Conservation (phyloP, 768 basidiomycete species). For the Boletus speciosus region DNA sequence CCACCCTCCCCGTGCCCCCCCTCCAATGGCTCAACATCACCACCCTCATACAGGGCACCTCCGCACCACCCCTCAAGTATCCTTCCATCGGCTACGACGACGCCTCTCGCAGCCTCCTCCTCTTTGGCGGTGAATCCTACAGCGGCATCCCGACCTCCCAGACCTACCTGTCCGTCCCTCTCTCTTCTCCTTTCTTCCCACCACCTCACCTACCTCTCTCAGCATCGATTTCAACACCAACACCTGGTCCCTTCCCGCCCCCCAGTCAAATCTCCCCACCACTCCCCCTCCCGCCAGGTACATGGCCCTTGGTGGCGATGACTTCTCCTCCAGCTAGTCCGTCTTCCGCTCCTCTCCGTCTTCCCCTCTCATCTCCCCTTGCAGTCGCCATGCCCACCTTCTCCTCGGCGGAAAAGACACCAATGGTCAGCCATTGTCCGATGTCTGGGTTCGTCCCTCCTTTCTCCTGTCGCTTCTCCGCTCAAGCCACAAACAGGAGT, state of each 20-base stretch:
- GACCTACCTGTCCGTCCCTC: conserved; percentile 59
- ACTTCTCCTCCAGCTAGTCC: conserved; percentile 81
- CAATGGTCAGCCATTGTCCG: conserved; percentile 53
- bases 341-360: conserved; percentile 28
- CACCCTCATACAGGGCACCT: conserved; percentile 47
- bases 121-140: conserved; percentile 75
- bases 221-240: conserved; percentile 64
- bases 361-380: conserved; percentile 14
- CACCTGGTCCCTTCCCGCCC: conserved; percentile 55
- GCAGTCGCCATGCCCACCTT: conserved; percentile 70
- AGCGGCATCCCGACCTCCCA: conserved; percentile 58
- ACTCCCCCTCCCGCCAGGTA: conserved; percentile 58
- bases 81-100: conserved; percentile 60
- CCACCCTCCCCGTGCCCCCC: conserved; percentile 43
- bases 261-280: conserved; percentile 46
- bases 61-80: conserved; percentile 62
- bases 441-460: conserved; percentile 63
- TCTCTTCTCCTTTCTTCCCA: neutral
- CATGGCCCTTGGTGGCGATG: conserved; percentile 59
- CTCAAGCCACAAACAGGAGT: conserved; percentile 52
- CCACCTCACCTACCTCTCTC: conserved; percentile 3
- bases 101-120: conserved; percentile 52
- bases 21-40: conserved; percentile 69
- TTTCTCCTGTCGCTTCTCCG: neutral
- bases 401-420: conserved; percentile 66